A percentile compares a stretch with the other conserved stretches of the same genome.
phyloP scores from a whole-genome alignment of 306 rosid species.

The Ziziphus jujuba region DNA sequence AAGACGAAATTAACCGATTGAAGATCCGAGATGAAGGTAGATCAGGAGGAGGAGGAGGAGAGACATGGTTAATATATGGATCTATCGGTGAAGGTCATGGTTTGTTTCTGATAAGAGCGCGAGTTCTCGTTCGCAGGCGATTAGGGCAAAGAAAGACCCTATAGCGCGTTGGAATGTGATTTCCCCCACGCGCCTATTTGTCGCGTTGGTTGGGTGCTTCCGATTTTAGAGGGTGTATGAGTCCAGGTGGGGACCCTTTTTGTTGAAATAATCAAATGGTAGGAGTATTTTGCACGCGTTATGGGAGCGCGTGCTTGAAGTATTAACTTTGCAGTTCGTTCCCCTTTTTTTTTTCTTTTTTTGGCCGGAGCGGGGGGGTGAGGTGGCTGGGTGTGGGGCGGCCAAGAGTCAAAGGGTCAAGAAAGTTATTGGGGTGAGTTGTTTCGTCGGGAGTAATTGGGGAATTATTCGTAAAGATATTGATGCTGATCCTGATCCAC shows the following conservation, averaged over 20 bases:
- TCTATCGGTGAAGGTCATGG: constrained; percentile 45
- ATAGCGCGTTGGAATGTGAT: constrained; percentile 33
- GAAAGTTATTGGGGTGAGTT: too few species aligned
- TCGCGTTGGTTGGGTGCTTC: constrained; percentile 14
- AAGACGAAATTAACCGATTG: constrained; percentile 43
- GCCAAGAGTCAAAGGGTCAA: too few species aligned
- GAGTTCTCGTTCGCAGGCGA: constrained; percentile 74
- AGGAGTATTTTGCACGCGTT: constrained; percentile 6
- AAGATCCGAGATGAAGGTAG: constrained; percentile 49
- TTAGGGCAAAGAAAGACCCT: constrained; percentile 54
- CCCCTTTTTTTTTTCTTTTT: background rate
- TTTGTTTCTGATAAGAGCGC: constrained; percentile 66
- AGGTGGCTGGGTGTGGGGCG: too few species aligned
- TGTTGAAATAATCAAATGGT: background rate
- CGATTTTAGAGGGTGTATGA: background rate
- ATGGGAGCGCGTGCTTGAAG: background rate
- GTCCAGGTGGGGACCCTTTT: constrained; percentile 19
- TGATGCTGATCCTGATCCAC: too few species aligned
- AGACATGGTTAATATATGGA: constrained; percentile 70
- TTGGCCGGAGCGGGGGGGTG: too few species aligned
- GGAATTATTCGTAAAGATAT: too few species aligned
- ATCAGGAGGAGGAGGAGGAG: constrained; percentile 35
- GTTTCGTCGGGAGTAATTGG: too few species aligned
- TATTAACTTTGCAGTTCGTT: background rate
- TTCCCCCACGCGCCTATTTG: constrained; percentile 38